phyloP scores from a whole-genome alignment of 176 grass and related monocot genomes.

The Puccinellia tenuiflora region DNA sequence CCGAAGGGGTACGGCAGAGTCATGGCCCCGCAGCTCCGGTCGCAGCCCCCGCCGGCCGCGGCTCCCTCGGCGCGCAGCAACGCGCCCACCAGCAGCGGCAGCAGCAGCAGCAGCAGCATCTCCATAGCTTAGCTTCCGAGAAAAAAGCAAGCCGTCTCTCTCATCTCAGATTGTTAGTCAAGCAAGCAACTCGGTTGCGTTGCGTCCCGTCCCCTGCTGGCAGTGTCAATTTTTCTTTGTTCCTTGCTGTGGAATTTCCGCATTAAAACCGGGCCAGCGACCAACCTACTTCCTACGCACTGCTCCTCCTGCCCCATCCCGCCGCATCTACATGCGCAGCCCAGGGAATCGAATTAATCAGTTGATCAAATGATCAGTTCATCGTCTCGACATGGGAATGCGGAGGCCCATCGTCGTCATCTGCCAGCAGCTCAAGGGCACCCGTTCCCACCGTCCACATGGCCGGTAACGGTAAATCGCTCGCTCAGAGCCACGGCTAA shows the following conservation, averaged over 20 bases:
- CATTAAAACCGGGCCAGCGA: conserved; percentile 42
- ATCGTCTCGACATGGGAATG: background rate
- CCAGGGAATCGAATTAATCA: background rate
- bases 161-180: background rate
- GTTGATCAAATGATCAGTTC: background rate
- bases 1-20: conserved; percentile 47
- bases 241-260: conserved; percentile 24
- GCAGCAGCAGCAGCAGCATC: conserved; percentile 15
- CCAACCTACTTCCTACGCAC: conserved; percentile 18
- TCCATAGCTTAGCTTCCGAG: background rate
- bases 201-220: background rate
- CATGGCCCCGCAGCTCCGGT: conserved; percentile 3
- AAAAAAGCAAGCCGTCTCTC: background rate
- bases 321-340: background rate
- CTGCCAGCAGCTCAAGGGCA: background rate
- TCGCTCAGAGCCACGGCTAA: background rate
- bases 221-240: background rate
- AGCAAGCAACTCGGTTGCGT: background rate
- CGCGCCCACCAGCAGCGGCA: background rate
- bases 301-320: conserved; percentile 5
- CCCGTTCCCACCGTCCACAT: conserved; percentile 31
- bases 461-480: background rate
- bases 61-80: background rate
- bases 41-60: conserved; percentile 21
- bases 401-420: conserved; percentile 18